Evolutionary conservation across 192 early-diverging fungal species (phyloP).

Genomic region (Lunasporangiospora selenospora): DNA sequence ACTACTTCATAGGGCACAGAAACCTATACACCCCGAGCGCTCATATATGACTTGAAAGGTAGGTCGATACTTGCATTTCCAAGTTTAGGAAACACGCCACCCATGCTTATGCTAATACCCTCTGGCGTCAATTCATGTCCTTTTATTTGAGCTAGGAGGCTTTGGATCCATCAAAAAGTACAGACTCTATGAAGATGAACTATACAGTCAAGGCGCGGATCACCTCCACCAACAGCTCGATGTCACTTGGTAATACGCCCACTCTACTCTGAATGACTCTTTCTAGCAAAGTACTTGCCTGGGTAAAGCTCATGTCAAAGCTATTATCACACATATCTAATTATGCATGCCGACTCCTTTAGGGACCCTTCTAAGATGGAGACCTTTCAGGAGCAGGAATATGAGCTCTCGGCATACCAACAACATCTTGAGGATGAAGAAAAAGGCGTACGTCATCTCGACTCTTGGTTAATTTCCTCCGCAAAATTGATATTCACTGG

Average conservation of each 20-base stretch:
- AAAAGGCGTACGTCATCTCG: constrained; percentile 25
- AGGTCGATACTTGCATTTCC: not conserved
- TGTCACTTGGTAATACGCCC: constrained; percentile 26
- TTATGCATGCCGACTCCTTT: too few relatives aligned
- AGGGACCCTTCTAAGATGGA: constrained; percentile 46
- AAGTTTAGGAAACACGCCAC: too few relatives aligned
- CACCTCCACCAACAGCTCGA: constrained; percentile 50
- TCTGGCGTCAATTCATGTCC: too few relatives aligned
- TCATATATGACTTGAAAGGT: constrained; percentile 87
- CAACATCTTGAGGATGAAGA: constrained; percentile 38
- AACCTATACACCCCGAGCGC: constrained; percentile 77
- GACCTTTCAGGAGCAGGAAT: constrained; percentile 33
- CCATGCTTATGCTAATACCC: too few relatives aligned
- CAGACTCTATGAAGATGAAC: constrained; percentile 47
- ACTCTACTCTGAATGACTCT: not conserved
- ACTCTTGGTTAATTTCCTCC: too few relatives aligned
- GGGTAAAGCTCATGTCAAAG: too few relatives aligned
- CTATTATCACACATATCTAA: too few relatives aligned
- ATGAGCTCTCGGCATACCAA: constrained; percentile 28
- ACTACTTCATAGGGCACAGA: constrained; percentile 71
- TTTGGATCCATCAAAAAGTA: constrained; percentile 54
- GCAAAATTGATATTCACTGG: too few relatives aligned
- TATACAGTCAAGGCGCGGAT: constrained; percentile 49
- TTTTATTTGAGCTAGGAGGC: too few relatives aligned
- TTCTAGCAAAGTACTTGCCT: too few relatives aligned